Percentiles rank a stretch among this genome's conserved stretches.
phyloP scores from a whole-genome alignment of 768 basidiomycete genomes.

The Lactifluus piperatus region DNA sequence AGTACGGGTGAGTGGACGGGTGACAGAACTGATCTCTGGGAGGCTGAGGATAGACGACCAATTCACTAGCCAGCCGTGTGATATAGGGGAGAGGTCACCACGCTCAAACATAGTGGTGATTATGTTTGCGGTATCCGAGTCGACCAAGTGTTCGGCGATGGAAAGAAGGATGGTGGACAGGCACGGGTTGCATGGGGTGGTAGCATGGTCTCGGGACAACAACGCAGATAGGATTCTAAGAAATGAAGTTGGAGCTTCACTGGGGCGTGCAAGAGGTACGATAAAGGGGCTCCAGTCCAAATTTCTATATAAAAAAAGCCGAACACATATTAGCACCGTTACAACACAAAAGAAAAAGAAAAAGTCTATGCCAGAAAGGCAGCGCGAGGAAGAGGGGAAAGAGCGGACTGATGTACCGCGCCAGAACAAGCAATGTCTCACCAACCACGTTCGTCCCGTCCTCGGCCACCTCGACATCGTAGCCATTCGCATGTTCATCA shows the following conservation, averaged over 20 bases:
- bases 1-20: too few species aligned
- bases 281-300: conserved; percentile 36
- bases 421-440: conserved; percentile 48
- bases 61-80: conserved; percentile 60
- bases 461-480: conserved; percentile 51
- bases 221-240: conserved; percentile 53
- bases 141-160: conserved; percentile 61
- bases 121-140: too few species aligned
- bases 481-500: conserved; percentile 41
- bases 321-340: not conserved
- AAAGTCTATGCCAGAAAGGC: too few species aligned
- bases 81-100: too few species aligned
- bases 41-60: too few species aligned
- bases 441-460: conserved; percentile 62
- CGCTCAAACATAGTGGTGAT: too few species aligned
- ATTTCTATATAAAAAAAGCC: conserved; percentile 36
- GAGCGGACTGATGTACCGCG: conserved; percentile 47
- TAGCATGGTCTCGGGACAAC: conserved; percentile 51
- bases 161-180: conserved; percentile 56
- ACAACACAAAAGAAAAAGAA: not conserved
- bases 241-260: conserved; percentile 49
- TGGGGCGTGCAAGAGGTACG: conserved; percentile 47
- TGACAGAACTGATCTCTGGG: too few species aligned
- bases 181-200: conserved; percentile 47
- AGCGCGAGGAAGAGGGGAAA: not conserved